Percentiles rank a stretch among this genome's conserved stretches.
These are phyloP conservation scores for Phlebopus sp. DNA, from an alignment of 1,284 basidiomycete species.

Conservation along the genomic window DNA sequence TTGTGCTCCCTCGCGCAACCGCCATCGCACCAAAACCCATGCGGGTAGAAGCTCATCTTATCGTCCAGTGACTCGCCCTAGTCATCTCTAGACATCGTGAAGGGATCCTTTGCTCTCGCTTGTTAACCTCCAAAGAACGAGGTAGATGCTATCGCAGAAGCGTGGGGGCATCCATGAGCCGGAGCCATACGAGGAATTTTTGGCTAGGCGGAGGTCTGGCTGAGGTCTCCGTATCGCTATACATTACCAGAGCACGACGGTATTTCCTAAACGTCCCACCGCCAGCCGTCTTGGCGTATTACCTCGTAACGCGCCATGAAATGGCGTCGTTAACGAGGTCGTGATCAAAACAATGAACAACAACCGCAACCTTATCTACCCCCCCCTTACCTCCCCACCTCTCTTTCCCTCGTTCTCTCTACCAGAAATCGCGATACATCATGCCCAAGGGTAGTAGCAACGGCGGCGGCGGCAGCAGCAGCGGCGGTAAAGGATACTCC, in stretches of 20 bases:
- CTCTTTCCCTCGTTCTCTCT: too few relatives aligned
- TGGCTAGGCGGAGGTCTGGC: slow-evolving; percentile 74
- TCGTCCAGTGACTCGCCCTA: slow-evolving; percentile 47
- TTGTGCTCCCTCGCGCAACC: slow-evolving; percentile 82
- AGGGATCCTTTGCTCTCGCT: slow-evolving; percentile 43
- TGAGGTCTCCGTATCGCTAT: too few relatives aligned
- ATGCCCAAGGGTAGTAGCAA: slow-evolving; percentile 21
- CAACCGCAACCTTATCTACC: too few relatives aligned
- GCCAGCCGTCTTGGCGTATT: too few relatives aligned
- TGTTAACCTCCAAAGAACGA: slow-evolving; percentile 66
- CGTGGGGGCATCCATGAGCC: slow-evolving; percentile 87
- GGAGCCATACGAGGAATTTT: slow-evolving; percentile 84
- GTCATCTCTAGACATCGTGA: slow-evolving; percentile 48
- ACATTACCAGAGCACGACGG: too few relatives aligned
- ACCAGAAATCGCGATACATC: too few relatives aligned
- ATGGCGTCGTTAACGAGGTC: too few relatives aligned
- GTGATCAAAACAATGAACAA: too few relatives aligned
- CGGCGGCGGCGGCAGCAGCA: slow-evolving; percentile 1
- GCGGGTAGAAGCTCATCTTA: slow-evolving; percentile 36
- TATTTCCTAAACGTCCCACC: too few relatives aligned
- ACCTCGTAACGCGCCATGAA: too few relatives aligned
- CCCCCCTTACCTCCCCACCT: too few relatives aligned
- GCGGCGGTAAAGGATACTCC: slow-evolving; percentile 30
- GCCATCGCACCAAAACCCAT: slow-evolving; percentile 75
- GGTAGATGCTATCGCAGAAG: slow-evolving; percentile 78